phyloP scores from a whole-genome alignment of 129 eudicot species.

The Calendula officinalis region DNA sequence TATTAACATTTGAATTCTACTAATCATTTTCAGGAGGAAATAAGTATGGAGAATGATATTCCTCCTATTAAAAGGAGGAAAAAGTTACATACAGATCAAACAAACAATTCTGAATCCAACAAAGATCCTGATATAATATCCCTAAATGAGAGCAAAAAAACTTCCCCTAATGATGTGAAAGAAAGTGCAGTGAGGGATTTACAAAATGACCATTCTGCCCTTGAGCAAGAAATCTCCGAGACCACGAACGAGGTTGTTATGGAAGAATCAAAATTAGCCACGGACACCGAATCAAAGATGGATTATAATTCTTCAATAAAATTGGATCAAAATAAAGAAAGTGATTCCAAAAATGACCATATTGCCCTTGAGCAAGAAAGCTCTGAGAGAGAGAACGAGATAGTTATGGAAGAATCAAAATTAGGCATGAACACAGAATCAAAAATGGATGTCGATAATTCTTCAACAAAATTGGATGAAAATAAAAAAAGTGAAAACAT shows the following conservation, averaged over 20 bases:
- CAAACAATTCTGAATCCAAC: conserved; percentile 25
- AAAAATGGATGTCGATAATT: conserved; percentile 17
- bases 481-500: conserved; percentile 11
- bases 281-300: conserved; percentile 13
- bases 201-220: conserved; percentile 17
- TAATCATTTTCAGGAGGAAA: conserved; percentile 12
- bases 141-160: conserved; percentile 12
- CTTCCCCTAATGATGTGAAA: conserved; percentile 18
- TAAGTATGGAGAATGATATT: conserved; percentile 5
- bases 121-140: conserved; percentile 5
- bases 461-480: conserved; percentile 17
- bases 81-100: neutral
- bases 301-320: conserved; percentile 3
- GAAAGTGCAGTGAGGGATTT: conserved; percentile 17
- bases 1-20: conserved; percentile 5
- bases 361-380: conserved; percentile 28
- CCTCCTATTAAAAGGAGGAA: conserved; percentile 26
- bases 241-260: conserved; percentile 3
- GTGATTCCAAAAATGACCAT: conserved; percentile 15
- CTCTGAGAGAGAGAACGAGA: neutral
- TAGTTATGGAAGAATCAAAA: conserved; percentile 27
- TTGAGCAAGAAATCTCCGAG: conserved; percentile 25
- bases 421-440: conserved; percentile 10
- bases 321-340: conserved; percentile 19
- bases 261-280: conserved; percentile 26